Evolutionary conservation across 305 asterid species (phyloP).

Genomic region (Fraxinus greggii): DNA sequence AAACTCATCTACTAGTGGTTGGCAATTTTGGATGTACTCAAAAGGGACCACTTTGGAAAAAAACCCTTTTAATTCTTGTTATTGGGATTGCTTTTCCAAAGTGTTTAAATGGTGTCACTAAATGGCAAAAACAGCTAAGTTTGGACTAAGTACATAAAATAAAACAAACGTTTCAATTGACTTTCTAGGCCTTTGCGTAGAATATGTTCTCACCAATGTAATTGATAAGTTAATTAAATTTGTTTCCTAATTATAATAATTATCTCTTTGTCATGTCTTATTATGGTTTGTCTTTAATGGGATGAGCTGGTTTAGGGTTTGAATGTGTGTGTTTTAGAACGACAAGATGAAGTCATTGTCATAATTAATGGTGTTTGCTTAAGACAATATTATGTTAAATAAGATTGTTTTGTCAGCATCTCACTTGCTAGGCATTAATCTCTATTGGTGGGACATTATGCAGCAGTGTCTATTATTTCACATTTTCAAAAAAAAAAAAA

Average conservation of each 20-base stretch:
- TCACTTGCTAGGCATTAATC: neutral
- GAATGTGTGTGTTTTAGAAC: neutral
- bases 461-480: neutral
- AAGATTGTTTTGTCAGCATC: constrained; percentile 22
- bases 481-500: too few relatives aligned
- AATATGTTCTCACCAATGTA: neutral
- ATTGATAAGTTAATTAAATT: neutral
- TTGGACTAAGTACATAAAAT: neutral
- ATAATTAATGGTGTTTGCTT: neutral
- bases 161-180: neutral
- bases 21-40: constrained; percentile 6
- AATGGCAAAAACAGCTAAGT: constrained; percentile 15
- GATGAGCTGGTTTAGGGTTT: constrained; percentile 9
- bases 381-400: constrained; percentile 13
- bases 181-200: constrained; percentile 9
- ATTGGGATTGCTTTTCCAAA: neutral
- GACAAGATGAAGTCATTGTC: constrained; percentile 26
- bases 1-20: neutral
- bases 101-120: neutral
- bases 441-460: constrained; percentile 10
- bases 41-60: neutral
- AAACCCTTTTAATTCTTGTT: neutral
- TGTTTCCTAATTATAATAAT: neutral
- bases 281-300: constrained; percentile 4
- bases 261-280: constrained; percentile 12